phyloP scores from a whole-genome alignment of 805 yeast species.

The Wickerhamiella alocasiicola region DNA sequence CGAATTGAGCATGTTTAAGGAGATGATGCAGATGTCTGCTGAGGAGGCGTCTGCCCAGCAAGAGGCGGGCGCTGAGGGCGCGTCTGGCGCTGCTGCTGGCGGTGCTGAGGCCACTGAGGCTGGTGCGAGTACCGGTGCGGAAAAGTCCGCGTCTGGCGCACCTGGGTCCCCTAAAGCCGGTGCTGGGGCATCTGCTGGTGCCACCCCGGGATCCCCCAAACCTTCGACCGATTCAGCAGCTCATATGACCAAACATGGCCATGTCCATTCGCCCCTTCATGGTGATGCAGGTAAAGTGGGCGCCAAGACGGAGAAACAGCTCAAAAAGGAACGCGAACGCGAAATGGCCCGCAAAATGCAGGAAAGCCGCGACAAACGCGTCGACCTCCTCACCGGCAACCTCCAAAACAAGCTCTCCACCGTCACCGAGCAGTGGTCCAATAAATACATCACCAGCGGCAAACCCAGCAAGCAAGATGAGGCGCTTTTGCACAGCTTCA shows the following conservation, averaged over 20 bases:
- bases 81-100: neutral
- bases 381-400: slow-evolving; percentile 65
- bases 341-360: slow-evolving; percentile 36
- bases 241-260: neutral
- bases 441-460: slow-evolving; percentile 48
- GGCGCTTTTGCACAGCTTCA: slow-evolving; percentile 52
- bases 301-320: slow-evolving; percentile 26
- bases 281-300: slow-evolving; percentile 5
- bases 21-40: slow-evolving; percentile 46
- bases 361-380: slow-evolving; percentile 18
- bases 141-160: no score
- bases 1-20: slow-evolving; percentile 66
- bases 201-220: neutral
- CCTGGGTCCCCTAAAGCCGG: no score
- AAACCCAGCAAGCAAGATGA: slow-evolving; percentile 43
- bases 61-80: slow-evolving; percentile 15
- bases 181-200: neutral
- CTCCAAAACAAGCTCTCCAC: slow-evolving; percentile 53
- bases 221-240: neutral
- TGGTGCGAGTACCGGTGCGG: slow-evolving; percentile 1
- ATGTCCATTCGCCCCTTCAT: neutral
- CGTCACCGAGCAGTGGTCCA: slow-evolving; percentile 47
- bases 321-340: slow-evolving; percentile 24
- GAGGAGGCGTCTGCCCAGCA: slow-evolving; percentile 28
- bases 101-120: slow-evolving; percentile 3